phyloP scores from a whole-genome alignment of 1,284 basidiomycete genomes.

The Bondarzewia mesenterica region DNA sequence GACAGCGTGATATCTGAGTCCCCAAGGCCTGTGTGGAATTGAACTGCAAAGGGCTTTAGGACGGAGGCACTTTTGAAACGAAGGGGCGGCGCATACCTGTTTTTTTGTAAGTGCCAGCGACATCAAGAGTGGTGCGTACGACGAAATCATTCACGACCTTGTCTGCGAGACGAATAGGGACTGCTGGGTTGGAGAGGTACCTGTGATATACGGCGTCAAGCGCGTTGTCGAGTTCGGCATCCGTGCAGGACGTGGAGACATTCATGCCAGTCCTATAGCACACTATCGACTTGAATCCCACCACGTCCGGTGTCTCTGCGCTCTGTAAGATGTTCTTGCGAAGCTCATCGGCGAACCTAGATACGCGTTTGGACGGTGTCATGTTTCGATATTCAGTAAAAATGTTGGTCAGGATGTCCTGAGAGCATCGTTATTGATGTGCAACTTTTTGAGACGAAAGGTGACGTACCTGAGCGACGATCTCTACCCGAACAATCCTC shows the following conservation, averaged over 20 bases:
- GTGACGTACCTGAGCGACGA: constrained; percentile 39
- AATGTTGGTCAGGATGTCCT: constrained; percentile 26
- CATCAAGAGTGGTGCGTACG: constrained; percentile 43
- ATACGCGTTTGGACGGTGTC: neutral
- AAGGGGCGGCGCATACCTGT: constrained; percentile 36
- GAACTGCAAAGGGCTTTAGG: constrained; percentile 36
- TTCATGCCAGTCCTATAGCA: constrained; percentile 70
- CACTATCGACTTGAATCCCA: constrained; percentile 64
- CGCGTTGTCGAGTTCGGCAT: neutral
- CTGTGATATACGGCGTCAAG: constrained; percentile 8
- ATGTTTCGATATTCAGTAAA: constrained; percentile 27
- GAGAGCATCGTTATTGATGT: no score
- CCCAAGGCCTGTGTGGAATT: constrained; percentile 76
- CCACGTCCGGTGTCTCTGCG: constrained; percentile 38
- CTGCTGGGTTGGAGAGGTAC: constrained; percentile 5
- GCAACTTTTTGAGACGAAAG: neutral
- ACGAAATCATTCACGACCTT: constrained; percentile 61
- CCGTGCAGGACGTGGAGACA: constrained; percentile 23
- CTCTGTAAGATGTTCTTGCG: neutral
- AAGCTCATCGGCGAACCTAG: neutral
- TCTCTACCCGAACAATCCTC: constrained; percentile 60
- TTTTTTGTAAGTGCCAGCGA: constrained; percentile 43
- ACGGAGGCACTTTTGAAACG: neutral
- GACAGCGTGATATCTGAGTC: constrained; percentile 61
- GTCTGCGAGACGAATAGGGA: constrained; percentile 41